Evolutionary conservation across 768 basidiomycete genomes (phyloP).

Genomic region (Suillus clintonianus): DNA sequence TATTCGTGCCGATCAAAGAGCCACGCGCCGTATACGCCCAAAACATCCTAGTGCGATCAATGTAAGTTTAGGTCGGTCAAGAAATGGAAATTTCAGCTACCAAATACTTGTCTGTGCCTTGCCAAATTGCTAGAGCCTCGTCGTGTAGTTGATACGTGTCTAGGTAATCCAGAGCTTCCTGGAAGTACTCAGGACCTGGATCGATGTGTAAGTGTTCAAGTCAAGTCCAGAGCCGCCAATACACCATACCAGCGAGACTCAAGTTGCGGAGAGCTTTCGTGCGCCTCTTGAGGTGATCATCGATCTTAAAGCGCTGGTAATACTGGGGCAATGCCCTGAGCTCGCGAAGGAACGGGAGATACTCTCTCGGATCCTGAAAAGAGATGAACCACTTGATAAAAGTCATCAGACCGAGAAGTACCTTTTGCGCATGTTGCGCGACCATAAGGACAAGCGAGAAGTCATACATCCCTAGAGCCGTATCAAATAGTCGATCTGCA

Average conservation of each 20-base stretch:
- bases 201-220: constrained; percentile 6
- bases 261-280: constrained; percentile 76
- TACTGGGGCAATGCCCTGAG: constrained; percentile 70
- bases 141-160: constrained; percentile 78
- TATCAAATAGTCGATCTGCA: constrained; percentile 87
- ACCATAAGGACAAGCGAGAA: constrained; percentile 95
- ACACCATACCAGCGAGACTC: constrained; percentile 60
- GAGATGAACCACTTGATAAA: background rate
- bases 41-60: constrained; percentile 49
- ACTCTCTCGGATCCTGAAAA: constrained; percentile 91
- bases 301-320: constrained; percentile 89
- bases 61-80: background rate
- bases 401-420: constrained; percentile 29
- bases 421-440: constrained; percentile 97
- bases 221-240: background rate
- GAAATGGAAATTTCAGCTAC: constrained; percentile 38
- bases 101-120: constrained; percentile 58
- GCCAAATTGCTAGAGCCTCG: constrained; percentile 75
- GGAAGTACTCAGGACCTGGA: constrained; percentile 68
- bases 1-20: constrained; percentile 86
- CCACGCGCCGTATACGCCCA: constrained; percentile 82
- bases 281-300: constrained; percentile 84
- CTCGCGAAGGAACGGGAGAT: constrained; percentile 94
- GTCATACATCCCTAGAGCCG: constrained; percentile 98
- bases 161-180: constrained; percentile 78